Evolutionary conservation across 1,284 basidiomycete species (phyloP).

Genomic region (Puccinia horiana): DNA sequence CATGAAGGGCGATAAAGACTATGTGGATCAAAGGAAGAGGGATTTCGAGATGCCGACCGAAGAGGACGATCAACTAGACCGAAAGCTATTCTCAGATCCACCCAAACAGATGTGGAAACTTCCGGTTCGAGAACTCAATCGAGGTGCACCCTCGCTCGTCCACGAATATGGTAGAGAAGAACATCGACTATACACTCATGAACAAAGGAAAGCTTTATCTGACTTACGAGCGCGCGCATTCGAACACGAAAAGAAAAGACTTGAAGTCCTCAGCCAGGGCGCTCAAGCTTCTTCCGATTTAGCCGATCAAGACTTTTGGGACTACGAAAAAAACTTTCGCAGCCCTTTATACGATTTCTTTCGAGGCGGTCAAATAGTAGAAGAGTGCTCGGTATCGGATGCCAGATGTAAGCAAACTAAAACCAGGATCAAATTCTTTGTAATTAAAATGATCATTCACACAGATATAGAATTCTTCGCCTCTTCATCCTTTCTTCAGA

Average conservation of each 20-base stretch:
- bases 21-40: slow-evolving; percentile 19
- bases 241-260: slow-evolving; percentile 41
- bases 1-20: slow-evolving; percentile 20
- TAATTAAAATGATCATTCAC: background rate
- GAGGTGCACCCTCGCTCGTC: slow-evolving; percentile 40
- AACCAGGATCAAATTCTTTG: background rate
- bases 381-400: slow-evolving; percentile 43
- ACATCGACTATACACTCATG: slow-evolving; percentile 25
- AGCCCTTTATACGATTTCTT: slow-evolving; percentile 48
- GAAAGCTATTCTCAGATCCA: background rate
- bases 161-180: slow-evolving; percentile 44
- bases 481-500: slow-evolving; percentile 12
- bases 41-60: slow-evolving; percentile 30
- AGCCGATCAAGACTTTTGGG: slow-evolving; percentile 47
- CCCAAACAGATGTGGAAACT: slow-evolving; percentile 42
- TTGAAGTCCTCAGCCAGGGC: slow-evolving; percentile 23
- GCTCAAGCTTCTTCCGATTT: background rate
- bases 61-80: slow-evolving; percentile 17
- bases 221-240: slow-evolving; percentile 32
- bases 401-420: slow-evolving; percentile 31
- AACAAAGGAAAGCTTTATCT: slow-evolving; percentile 37
- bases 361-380: slow-evolving; percentile 32
- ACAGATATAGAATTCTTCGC: background rate
- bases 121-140: slow-evolving; percentile 34
- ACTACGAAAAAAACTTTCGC: slow-evolving; percentile 42